Evolutionary conservation across 768 basidiomycete genomes (phyloP).

Genomic region (Mycena epipterygia): DNA sequence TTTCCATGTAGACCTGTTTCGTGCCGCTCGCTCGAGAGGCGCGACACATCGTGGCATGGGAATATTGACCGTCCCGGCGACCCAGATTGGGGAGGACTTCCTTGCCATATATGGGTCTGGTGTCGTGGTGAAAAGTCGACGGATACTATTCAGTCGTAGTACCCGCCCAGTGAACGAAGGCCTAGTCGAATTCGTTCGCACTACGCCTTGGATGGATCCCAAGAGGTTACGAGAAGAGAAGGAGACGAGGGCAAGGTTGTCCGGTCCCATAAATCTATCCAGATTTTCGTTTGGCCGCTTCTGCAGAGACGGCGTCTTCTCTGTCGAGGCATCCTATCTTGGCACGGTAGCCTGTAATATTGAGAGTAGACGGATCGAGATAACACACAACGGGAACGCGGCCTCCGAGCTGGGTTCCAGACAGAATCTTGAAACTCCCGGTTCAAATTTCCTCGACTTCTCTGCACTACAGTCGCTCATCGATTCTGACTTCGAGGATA

Average conservation of each 20-base stretch:
- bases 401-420: too few relatives aligned
- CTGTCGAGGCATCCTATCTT: slow-evolving; percentile 43
- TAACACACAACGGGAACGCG: slow-evolving; percentile 28
- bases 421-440: not conserved
- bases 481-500: not conserved
- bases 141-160: slow-evolving; percentile 38
- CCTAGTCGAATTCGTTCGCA: slow-evolving; percentile 40
- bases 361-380: slow-evolving; percentile 46
- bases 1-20: slow-evolving; percentile 50
- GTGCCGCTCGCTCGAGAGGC: slow-evolving; percentile 25
- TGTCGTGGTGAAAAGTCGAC: slow-evolving; percentile 43
- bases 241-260: slow-evolving; percentile 39
- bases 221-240: slow-evolving; percentile 38
- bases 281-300: slow-evolving; percentile 53
- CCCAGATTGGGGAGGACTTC: slow-evolving; percentile 39
- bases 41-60: slow-evolving; percentile 34
- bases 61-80: slow-evolving; percentile 47
- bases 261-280: slow-evolving; percentile 39
- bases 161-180: slow-evolving; percentile 40
- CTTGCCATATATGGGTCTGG: slow-evolving; percentile 45
- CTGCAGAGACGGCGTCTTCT: slow-evolving; percentile 49
- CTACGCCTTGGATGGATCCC: slow-evolving; percentile 48
- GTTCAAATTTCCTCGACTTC: not conserved
- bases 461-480: not conserved
- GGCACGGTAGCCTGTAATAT: slow-evolving; percentile 54